These are phyloP conservation scores for Cucumis melo DNA, from an alignment of 306 rosid genomes.

Conservation along the genomic window DNA sequence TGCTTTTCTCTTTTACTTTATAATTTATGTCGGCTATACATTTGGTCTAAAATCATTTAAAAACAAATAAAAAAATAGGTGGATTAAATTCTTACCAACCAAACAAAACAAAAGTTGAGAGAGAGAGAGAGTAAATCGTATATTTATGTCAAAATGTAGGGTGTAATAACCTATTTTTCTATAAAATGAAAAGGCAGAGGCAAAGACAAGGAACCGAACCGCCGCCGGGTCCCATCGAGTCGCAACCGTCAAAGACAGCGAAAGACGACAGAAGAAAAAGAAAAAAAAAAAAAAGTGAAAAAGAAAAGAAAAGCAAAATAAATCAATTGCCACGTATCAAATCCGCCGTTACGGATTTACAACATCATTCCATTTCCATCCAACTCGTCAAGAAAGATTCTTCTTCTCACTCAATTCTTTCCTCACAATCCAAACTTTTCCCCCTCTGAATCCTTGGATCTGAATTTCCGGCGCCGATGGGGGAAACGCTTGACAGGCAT, in stretches of 20 bases:
- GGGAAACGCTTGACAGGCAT: background rate
- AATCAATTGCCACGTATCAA: constrained; percentile 2
- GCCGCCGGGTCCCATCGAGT: background rate
- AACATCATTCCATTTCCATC: background rate
- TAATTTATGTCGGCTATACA: too few species aligned
- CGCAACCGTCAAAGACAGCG: background rate
- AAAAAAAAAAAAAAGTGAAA: background rate
- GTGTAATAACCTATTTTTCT: too few species aligned
- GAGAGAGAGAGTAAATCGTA: too few species aligned
- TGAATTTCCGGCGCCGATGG: background rate
- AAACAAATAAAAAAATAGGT: too few species aligned
- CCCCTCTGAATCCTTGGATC: background rate
- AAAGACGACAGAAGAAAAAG: background rate
- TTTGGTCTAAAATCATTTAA: too few species aligned
- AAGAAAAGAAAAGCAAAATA: background rate
- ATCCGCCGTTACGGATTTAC: background rate
- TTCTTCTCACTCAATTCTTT: background rate
- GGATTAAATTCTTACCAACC: too few species aligned
- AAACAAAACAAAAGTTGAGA: too few species aligned
- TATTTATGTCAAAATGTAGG: too few species aligned
- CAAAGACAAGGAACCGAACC: background rate
- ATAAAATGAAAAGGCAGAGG: too few species aligned
- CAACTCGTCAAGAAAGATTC: background rate
- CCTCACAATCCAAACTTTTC: background rate
- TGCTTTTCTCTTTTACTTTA: too few species aligned